Base-by-base conservation (phyloP, 2,329 filamentous ascomycete species). In the Aspergillus sojae region DNA sequence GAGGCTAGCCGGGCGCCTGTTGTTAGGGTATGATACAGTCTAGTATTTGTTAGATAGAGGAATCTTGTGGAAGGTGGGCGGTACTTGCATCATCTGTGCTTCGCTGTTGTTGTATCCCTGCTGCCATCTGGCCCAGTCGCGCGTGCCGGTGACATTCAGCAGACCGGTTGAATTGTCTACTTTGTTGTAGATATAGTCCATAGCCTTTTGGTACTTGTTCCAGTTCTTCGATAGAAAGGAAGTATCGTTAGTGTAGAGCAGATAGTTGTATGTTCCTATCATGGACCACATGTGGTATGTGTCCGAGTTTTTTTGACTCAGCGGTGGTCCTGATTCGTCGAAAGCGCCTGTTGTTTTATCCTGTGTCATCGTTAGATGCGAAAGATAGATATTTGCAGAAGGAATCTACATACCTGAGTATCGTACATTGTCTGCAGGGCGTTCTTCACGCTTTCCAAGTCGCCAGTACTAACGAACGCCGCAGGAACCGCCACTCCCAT, bases 241-340 rank as follows among this genome's bases (percentile, higher is more conserved):
- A 5, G 80, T 74, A 61, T 88, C 84, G 28, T 83, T 83, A 0
- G 84, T 84, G 67, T 82, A 88, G 2, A 87, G 76, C 52, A 86
- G 79, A 67, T 88, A 88, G 58, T 87, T 85, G 70, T 85, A 85
- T 6, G 83, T 84, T 2, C 85, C 85, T 50, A 88, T 84, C 73
- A 88, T 80, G 1, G 82, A 83, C 76, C 84, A 85, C 70, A 86
- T 80, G 57, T 77, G 76, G 60, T 77, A 77, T 9, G 75, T 77
- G 43, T 78, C 76, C 19, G 72, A 75, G 52, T 70, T 65, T 21
- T 71, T 75, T 60, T 75, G 74, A 43, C 72, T 74, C 23, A 77
- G 67, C 19, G 74, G 75, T 43, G 75, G 75, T 1, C 76, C 73
- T 4, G 75, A 75, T 61, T 78, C 76, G 43, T 72, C 72, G 60